A percentile compares a stretch with the other conserved stretches of the same genome.
Evolutionary conservation across 345 rosid genomes (phyloP).

Genomic region (Nasturtium officinale): DNA sequence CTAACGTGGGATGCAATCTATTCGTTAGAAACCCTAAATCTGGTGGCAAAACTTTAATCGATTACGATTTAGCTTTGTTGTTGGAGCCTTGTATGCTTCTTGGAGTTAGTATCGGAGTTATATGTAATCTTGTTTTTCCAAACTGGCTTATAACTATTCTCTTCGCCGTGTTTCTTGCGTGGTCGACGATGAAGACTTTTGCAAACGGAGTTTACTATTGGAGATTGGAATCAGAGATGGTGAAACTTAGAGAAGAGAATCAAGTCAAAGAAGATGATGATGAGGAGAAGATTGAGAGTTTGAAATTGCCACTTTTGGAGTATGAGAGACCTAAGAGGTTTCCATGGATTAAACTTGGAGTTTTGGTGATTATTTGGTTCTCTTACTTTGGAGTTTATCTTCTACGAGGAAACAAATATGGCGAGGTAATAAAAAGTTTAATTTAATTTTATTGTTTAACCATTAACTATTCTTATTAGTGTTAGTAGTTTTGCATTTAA

Average conservation of each 20-base stretch:
- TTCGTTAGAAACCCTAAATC: conserved; percentile 46
- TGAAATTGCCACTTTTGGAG: conserved; percentile 51
- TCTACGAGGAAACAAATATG: conserved; percentile 69
- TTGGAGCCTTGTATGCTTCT: conserved; percentile 83
- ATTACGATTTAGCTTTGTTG: conserved; percentile 68
- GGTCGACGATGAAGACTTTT: conserved; percentile 80
- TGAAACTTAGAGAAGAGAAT: conserved; percentile 25
- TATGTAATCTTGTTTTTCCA: conserved; percentile 71
- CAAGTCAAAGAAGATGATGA: conserved; percentile 29
- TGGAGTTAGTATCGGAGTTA: conserved; percentile 85
- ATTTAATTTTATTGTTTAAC: neutral
- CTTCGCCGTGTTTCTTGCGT: conserved; percentile 74
- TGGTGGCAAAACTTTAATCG: conserved; percentile 54
- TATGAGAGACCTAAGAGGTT: conserved; percentile 39
- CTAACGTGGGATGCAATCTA: conserved; percentile 68
- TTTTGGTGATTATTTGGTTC: conserved; percentile 67
- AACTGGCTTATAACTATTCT: conserved; percentile 77
- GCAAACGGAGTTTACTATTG: conserved; percentile 59
- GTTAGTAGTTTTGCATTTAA: conserved; percentile 7
- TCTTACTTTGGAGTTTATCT: conserved; percentile 66
- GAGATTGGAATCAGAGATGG: conserved; percentile 65
- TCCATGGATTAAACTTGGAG: conserved; percentile 76
- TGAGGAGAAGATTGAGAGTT: conserved; percentile 13
- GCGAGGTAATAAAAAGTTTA: conserved; percentile 49
- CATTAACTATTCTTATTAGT: neutral